phyloP scores from a whole-genome alignment of 164 flowering plant genomes.

The Paratinospora sagittata region DNA sequence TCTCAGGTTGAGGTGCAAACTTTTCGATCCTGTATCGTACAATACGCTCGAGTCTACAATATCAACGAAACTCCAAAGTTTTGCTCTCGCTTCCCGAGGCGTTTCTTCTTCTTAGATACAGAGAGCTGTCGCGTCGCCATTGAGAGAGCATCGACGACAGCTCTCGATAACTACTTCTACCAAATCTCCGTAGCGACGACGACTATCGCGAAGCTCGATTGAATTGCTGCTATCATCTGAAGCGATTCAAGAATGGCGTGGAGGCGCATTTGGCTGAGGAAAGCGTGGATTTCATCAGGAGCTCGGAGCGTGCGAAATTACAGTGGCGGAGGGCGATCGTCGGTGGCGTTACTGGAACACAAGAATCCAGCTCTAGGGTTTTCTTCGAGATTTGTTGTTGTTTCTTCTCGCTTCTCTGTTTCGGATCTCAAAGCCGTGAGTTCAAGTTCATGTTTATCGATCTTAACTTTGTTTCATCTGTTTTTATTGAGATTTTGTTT shows the following conservation, averaged over 20 bases:
- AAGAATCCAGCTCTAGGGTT: constrained; percentile 12
- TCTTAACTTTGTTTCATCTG: not conserved
- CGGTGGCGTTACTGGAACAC: constrained; percentile 9
- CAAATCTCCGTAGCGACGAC: too few species aligned
- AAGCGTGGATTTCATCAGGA: constrained; percentile 17
- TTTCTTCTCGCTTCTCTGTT: too few species aligned
- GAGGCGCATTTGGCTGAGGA: constrained; percentile 23
- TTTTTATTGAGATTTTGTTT: not conserved
- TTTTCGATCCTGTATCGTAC: not conserved
- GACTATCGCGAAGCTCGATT: too few species aligned
- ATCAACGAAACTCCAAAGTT: not conserved
- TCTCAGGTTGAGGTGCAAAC: too few species aligned
- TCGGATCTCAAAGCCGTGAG: not conserved
- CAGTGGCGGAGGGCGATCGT: constrained; percentile 6
- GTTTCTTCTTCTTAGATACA: too few species aligned
- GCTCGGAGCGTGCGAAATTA: constrained; percentile 12
- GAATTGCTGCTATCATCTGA: too few species aligned
- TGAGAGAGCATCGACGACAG: too few species aligned
- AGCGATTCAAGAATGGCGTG: constrained; percentile 21
- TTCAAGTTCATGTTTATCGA: constrained; percentile 10
- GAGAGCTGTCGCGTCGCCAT: too few species aligned
- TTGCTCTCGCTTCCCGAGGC: not conserved
- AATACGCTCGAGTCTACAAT: not conserved
- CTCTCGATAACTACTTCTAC: too few species aligned
- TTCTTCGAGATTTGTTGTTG: constrained; percentile 7